These are phyloP conservation scores for Amoebophrya sp. DNA, from an alignment of 169 alveolate species.

Conservation along the genomic window DNA sequence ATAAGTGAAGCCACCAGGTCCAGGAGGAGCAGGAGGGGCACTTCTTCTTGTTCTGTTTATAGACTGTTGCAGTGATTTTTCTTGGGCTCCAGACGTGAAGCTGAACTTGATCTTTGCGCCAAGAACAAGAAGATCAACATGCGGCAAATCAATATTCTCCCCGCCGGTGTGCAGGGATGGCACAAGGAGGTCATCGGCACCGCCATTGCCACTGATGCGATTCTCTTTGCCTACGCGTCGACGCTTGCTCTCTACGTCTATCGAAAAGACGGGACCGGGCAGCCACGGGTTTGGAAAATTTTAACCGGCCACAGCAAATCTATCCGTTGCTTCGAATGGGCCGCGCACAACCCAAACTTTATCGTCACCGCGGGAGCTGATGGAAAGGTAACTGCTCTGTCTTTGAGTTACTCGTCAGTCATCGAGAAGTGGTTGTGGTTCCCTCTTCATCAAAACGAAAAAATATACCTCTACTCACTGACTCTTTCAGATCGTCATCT, in stretches of 20 bases:
- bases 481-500: background rate
- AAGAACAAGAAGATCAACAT: no score
- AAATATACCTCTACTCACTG: background rate
- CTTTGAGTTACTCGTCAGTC: background rate
- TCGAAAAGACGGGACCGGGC: background rate
- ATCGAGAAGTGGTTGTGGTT: no score
- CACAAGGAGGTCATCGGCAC: background rate
- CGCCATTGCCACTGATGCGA: background rate
- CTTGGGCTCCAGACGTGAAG: no score
- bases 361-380: background rate
- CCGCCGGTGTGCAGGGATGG: background rate
- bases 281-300: background rate
- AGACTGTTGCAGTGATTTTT: no score
- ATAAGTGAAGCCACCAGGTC: no score
- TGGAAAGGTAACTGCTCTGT: background rate
- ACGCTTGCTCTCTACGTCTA: background rate
- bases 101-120: no score
- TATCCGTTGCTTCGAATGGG: background rate
- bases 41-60: no score
- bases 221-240: background rate
- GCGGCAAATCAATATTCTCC: background rate
- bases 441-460: background rate
- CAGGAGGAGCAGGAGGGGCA: no score
- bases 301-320: background rate
- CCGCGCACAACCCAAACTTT: background rate